Base-by-base conservation (phyloP, 176 grass and related monocot genomes). In the Zizania latifolia region DNA sequence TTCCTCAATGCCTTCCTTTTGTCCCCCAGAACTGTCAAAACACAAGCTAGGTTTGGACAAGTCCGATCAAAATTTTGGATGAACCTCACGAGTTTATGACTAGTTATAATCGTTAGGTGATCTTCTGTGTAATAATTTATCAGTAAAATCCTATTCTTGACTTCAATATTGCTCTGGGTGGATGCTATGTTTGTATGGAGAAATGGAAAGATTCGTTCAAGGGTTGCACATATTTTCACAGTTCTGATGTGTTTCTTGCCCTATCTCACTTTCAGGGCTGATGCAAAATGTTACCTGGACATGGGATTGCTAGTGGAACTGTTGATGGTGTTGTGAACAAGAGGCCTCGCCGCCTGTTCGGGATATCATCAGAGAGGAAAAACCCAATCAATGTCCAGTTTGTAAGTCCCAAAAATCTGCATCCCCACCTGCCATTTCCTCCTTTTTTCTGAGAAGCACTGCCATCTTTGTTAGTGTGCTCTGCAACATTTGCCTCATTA, bases 331-430 rank as follows among this genome's bases (percentile, higher is more conserved):
- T 65, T 62, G 68, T 72, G 2, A 87, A 55, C 48, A 83, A 68
- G 53, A 88, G 63, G 80, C 62, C 76, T 17, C 61, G 26, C 11
- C 74, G 55, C 53, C 33, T 88, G 15, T 88, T 88, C 35, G 70
- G 55, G 33, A 71, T 55, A 40, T 21, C 69, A 36, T 88, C 80
- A 40, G 80, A 79, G 75, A 83, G 75, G 86, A 88, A 88, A 75
- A 83, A 62, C 61, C 80, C 79, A 34, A 22, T 73, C 61, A 79
- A 88, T 60, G 62, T 27, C 46, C 68, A 83, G 43, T 88, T 87
- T 79, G 86, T 88, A 83, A 62, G 85, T 73, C 7, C 44, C 58
- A n/a, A 53, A 54, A 8, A 54, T 41, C 32, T 78, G 72, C 23
- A 6, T 1, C 8, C 22, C 59, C 71, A 37, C 26, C 11, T 35